These are phyloP conservation scores for Eucommia ulmoides DNA, from an alignment of 257 asterid genomes.

Conservation along the genomic window DNA sequence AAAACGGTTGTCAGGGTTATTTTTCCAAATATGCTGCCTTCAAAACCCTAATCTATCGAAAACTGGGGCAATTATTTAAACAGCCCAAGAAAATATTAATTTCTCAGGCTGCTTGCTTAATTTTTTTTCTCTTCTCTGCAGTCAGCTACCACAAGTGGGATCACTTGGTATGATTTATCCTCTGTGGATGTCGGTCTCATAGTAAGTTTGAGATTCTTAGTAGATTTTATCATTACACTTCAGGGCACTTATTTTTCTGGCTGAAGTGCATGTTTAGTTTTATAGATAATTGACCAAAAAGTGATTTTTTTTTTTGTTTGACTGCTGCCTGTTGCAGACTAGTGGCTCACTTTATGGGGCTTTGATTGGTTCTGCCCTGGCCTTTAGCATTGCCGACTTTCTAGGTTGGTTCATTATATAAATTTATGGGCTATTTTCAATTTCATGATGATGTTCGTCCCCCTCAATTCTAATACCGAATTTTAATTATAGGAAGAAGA, in stretches of 20 bases:
- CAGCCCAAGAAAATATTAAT: too few species aligned
- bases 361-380: constrained; percentile 77
- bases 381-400: constrained; percentile 78
- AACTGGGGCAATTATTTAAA: too few species aligned
- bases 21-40: neutral
- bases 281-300: too few species aligned
- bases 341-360: constrained; percentile 98
- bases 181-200: constrained; percentile 78
- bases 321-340: constrained; percentile 47
- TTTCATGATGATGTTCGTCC: too few species aligned
- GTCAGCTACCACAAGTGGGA: constrained; percentile 68
- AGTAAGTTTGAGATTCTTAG: constrained; percentile 39
- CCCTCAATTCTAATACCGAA: too few species aligned
- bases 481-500: constrained; percentile 58
- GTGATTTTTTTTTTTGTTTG: constrained; percentile 4
- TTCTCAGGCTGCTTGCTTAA: too few species aligned
- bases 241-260: too few species aligned
- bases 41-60: neutral
- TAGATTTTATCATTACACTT: neutral
- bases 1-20: neutral
- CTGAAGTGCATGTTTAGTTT: too few species aligned
- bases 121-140: constrained; percentile 28
- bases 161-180: constrained; percentile 77
- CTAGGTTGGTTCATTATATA: constrained; percentile 42
- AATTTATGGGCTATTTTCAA: neutral